phyloP scores from a whole-genome alignment of 2,329 filamentous ascomycete genomes.

The Leptographium radiaticola region DNA sequence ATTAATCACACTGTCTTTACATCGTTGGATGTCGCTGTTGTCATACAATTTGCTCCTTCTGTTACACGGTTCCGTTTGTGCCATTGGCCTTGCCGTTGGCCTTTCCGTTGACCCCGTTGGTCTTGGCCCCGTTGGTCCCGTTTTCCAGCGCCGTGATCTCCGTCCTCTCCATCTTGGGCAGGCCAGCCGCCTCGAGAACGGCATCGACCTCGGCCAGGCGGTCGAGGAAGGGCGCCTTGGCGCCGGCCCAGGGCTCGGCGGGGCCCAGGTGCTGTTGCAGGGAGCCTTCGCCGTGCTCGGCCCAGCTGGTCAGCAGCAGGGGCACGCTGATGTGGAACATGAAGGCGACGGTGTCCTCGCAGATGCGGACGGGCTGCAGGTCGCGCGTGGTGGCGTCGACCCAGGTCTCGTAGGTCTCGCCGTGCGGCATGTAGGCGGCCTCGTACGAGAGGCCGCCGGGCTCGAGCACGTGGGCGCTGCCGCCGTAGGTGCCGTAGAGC shows the following conservation, averaged over 20 bases:
- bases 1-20: too few relatives aligned
- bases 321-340: constrained; percentile 10
- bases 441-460: constrained; percentile 21
- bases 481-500: constrained; percentile 24
- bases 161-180: background rate
- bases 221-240: constrained; percentile 3
- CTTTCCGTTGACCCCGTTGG: background rate
- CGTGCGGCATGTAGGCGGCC: constrained; percentile 22
- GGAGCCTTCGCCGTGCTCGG: background rate
- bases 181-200: constrained; percentile 17
- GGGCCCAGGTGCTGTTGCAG: background rate
- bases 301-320: constrained; percentile 2
- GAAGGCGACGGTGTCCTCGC: constrained; percentile 5
- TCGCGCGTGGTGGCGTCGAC: constrained; percentile 13
- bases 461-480: constrained; percentile 14
- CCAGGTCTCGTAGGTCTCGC: constrained; percentile 21
- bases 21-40: too few relatives aligned
- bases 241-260: background rate
- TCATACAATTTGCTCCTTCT: background rate
- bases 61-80: background rate
- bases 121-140: background rate
- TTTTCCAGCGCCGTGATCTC: background rate
- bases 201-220: constrained; percentile 4
- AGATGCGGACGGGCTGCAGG: constrained; percentile 5
- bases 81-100: background rate